Percentiles rank a stretch among this genome's conserved stretches.
These are phyloP conservation scores for Vitis riparia DNA, from an alignment of 164 flowering plant genomes.

Conservation along the genomic window DNA sequence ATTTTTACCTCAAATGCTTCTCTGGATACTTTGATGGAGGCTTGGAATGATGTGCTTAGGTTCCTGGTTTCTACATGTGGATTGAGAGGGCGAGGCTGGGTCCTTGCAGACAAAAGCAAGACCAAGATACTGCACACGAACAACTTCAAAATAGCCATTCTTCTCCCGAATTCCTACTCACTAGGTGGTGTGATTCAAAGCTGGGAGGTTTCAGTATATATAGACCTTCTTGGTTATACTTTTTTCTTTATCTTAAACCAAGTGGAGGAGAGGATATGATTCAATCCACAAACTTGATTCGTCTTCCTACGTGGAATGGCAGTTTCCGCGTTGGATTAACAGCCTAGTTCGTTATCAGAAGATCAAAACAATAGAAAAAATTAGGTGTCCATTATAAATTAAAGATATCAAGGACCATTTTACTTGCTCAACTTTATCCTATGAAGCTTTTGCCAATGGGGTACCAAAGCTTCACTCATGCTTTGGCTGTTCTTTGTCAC, in stretches of 20 bases:
- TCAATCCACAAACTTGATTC: background rate
- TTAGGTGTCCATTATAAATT: background rate
- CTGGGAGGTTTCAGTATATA: background rate
- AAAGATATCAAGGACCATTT: too few species aligned
- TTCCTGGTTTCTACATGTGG: constrained; percentile 1
- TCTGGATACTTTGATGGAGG: background rate
- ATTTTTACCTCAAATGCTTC: background rate
- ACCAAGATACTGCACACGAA: constrained; percentile 5
- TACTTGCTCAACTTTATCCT: too few species aligned
- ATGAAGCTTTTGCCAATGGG: too few species aligned
- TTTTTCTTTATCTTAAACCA: background rate
- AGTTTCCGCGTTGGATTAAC: background rate
- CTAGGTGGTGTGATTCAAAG: background rate
- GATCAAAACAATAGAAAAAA: background rate
- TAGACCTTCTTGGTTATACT: background rate
- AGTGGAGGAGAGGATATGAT: background rate
- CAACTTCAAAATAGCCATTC: constrained; percentile 5
- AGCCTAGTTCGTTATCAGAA: background rate
- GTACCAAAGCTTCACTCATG: too few species aligned
- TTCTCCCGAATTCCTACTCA: background rate
- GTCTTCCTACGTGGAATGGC: background rate
- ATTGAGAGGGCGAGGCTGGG: constrained; percentile 7
- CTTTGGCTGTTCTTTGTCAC: too few species aligned
- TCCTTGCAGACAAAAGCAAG: constrained; percentile 4
- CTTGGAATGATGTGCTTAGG: background rate